Evolutionary conservation across 805 yeast genomes (phyloP).

Genomic region (Barnettozyma pratensis): DNA sequence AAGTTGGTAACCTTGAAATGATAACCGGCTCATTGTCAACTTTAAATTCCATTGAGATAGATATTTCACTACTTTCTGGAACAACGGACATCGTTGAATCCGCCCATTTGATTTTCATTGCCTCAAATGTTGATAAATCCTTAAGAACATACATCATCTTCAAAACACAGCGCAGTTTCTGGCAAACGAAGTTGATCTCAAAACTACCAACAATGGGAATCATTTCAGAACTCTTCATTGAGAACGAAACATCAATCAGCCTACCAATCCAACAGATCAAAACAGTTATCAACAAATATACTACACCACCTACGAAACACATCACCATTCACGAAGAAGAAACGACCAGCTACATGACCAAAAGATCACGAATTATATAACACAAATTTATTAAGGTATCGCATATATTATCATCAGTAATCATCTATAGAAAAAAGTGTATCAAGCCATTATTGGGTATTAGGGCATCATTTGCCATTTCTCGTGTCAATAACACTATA

Average conservation of each 20-base stretch:
- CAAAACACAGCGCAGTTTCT: not conserved
- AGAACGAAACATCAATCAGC: not conserved
- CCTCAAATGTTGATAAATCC: conserved; percentile 2
- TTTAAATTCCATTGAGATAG: conserved; percentile 4
- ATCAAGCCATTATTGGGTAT: too few species aligned
- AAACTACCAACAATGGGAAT: not conserved
- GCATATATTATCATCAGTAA: too few species aligned
- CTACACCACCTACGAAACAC: not conserved
- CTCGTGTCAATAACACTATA: conserved; percentile 5
- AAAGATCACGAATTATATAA: too few species aligned
- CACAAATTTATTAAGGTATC: too few species aligned
- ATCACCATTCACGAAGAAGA: not conserved
- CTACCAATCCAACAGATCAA: not conserved
- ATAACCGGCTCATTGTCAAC: conserved; percentile 21
- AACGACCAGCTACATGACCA: not conserved
- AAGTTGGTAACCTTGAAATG: conserved; percentile 13
- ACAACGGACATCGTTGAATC: not conserved
- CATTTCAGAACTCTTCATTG: not conserved
- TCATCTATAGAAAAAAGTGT: too few species aligned
- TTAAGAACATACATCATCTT: conserved; percentile 4
- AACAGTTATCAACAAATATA: not conserved
- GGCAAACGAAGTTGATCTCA: not conserved
- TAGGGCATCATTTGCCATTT: not conserved
- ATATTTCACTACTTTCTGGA: not conserved
- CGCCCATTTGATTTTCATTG: not conserved